Conservation (phyloP, 495 filamentous ascomycete species). For the Thermothielavioides terrestris region DNA sequence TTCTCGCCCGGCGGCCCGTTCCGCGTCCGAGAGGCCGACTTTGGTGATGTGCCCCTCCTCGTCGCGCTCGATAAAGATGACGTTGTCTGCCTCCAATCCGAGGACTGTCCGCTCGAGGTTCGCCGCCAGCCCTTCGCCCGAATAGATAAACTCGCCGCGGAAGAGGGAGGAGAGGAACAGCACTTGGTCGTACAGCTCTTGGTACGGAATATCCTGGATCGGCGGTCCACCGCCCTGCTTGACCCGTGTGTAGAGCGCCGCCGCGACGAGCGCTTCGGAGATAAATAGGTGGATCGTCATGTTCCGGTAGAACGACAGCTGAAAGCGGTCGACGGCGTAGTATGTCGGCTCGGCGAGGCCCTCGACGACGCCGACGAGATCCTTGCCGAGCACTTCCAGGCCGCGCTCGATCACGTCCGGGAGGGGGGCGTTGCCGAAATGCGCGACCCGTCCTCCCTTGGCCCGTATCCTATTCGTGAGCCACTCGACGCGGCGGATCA, state of each 20-base stretch:
- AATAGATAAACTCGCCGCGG: conserved; percentile 94
- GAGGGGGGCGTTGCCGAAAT: conserved; percentile 75
- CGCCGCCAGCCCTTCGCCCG: conserved; percentile 65
- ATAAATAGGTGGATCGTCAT: conserved; percentile 99
- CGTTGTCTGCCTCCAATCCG: conserved; percentile 67
- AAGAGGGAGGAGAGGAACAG: conserved; percentile 86
- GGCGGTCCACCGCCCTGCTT: conserved; percentile 80
- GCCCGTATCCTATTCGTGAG: conserved; percentile 70
- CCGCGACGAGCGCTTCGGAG: conserved; percentile 78
- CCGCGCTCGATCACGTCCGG: conserved; percentile 79
- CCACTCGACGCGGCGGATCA: conserved; percentile 86
- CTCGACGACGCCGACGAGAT: conserved; percentile 70
- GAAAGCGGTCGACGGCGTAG: conserved; percentile 91
- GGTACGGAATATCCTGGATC: conserved; percentile 68
- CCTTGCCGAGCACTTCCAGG: conserved; percentile 80
- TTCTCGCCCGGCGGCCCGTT: conserved; percentile 71
- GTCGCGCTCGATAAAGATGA: conserved; percentile 62
- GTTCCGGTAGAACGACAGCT: conserved; percentile 94
- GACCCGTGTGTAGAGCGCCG: conserved; percentile 78
- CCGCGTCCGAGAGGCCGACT: conserved; percentile 64
- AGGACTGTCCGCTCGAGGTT: conserved; percentile 74
- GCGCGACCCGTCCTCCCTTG: conserved; percentile 84
- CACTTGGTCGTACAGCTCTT: conserved; percentile 64
- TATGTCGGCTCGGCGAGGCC: conserved; percentile 81
- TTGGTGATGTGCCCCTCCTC: conserved; percentile 46